phyloP scores from a whole-genome alignment of 2,329 filamentous ascomycete genomes.

The Cladophialophora bantiana region DNA sequence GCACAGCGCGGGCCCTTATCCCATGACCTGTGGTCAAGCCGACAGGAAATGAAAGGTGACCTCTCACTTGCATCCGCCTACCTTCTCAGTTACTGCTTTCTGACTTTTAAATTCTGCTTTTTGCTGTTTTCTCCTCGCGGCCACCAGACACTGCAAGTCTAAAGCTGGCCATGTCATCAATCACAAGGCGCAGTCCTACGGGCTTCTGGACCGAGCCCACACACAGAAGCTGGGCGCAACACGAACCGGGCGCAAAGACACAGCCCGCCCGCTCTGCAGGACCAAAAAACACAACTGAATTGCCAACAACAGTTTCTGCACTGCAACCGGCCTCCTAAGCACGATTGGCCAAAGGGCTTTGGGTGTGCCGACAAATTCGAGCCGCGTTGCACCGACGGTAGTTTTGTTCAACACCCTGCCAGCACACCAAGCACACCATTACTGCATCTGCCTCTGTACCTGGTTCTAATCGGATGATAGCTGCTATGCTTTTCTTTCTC shows the following conservation, averaged over 20 bases:
- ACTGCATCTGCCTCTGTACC: not conserved
- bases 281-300: not conserved
- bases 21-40: not conserved
- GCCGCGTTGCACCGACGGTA: not conserved
- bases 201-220: not conserved
- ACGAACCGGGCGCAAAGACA: not conserved
- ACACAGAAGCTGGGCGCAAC: not conserved
- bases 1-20: not conserved
- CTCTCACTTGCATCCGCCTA: not conserved
- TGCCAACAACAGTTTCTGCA: not conserved
- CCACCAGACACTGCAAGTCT: not conserved
- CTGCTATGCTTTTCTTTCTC: not conserved
- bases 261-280: not conserved
- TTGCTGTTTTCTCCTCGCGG: not conserved
- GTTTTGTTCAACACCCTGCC: not conserved
- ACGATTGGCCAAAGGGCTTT: not conserved
- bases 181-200: not conserved
- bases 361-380: not conserved
- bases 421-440: not conserved
- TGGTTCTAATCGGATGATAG: not conserved
- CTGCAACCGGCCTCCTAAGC: not conserved
- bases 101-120: not conserved
- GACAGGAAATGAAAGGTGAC: not conserved
- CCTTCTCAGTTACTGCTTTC: too few relatives aligned
- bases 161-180: not conserved